Evolutionary conservation across 805 yeast species (phyloP).

Genomic region (Metschnikowia cerradonensis): DNA sequence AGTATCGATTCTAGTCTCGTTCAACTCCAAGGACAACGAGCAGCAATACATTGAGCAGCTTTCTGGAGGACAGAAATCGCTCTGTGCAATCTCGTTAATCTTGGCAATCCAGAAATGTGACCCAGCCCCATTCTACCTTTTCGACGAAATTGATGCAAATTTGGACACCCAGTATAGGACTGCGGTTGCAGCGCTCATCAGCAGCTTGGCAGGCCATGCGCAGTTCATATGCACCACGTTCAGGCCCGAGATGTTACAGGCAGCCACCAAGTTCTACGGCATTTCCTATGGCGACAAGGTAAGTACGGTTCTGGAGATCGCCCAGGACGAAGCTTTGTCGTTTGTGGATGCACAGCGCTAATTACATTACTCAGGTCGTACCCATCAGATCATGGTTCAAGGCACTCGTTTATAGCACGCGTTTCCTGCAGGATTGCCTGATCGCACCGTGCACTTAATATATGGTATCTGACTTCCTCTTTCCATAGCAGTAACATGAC

Average conservation of each 20-base stretch:
- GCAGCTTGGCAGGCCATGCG: slow-evolving; percentile 59
- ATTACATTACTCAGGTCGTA: neutral
- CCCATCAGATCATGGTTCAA: neutral
- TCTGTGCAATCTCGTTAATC: slow-evolving; percentile 93
- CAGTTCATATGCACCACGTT: slow-evolving; percentile 97
- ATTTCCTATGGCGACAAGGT: slow-evolving; percentile 80
- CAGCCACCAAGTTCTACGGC: slow-evolving; percentile 83
- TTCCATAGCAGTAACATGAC: slow-evolving; percentile 1
- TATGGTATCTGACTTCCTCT: neutral
- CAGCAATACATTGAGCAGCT: slow-evolving; percentile 85
- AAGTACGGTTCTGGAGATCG: slow-evolving; percentile 70
- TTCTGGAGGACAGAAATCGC: slow-evolving; percentile 94
- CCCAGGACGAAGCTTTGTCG: slow-evolving; percentile 68
- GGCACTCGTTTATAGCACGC: neutral
- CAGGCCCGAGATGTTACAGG: slow-evolving; percentile 85
- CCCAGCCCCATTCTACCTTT: slow-evolving; percentile 94
- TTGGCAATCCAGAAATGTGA: slow-evolving; percentile 92
- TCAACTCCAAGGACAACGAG: slow-evolving; percentile 80
- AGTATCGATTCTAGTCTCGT: slow-evolving; percentile 81
- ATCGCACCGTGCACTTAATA: neutral
- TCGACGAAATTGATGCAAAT: slow-evolving; percentile 96
- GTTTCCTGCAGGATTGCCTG: slow-evolving; percentile 1
- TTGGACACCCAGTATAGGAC: slow-evolving; percentile 88
- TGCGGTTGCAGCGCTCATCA: slow-evolving; percentile 75
- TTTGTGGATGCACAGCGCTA: slow-evolving; percentile 69